phyloP scores from a whole-genome alignment of 805 yeast genomes.

The Cyberlindnera xishuangbannaensis region DNA sequence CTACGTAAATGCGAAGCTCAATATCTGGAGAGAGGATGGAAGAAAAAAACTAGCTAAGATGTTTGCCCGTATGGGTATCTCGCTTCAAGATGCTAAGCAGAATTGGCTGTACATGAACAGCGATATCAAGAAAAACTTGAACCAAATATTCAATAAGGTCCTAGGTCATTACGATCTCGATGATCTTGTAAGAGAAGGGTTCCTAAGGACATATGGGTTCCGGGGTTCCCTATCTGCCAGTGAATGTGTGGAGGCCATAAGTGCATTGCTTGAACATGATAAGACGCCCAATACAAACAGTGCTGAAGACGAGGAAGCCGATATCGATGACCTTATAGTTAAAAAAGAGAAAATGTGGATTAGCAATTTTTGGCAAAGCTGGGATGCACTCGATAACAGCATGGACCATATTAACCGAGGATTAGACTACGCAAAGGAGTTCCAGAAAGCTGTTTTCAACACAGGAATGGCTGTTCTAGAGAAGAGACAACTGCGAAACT shows the following conservation, averaged over 20 bases:
- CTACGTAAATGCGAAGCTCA: constrained; percentile 80
- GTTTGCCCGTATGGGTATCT: constrained; percentile 95
- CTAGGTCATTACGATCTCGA: constrained; percentile 74
- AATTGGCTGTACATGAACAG: constrained; percentile 90
- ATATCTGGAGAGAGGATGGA: constrained; percentile 90
- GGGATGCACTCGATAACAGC: constrained; percentile 52
- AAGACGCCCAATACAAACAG: constrained; percentile 22
- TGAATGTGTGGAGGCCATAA: constrained; percentile 85
- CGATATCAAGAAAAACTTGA: constrained; percentile 66
- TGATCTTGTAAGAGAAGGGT: constrained; percentile 80
- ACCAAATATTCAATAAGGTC: constrained; percentile 61
- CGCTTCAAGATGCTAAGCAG: constrained; percentile 83
- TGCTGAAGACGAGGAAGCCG: constrained; percentile 24
- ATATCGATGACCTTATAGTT: constrained; percentile 29
- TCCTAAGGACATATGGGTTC: constrained; percentile 79
- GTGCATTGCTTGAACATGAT: constrained; percentile 77
- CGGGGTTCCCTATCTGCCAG: constrained; percentile 85
- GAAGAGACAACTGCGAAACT: constrained; percentile 69
- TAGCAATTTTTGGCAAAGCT: constrained; percentile 61
- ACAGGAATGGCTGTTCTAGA: constrained; percentile 90
- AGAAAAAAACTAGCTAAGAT: constrained; percentile 77
- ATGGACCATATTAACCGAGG: constrained; percentile 61
- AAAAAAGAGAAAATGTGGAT: constrained; percentile 63
- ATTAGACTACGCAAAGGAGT: constrained; percentile 71
- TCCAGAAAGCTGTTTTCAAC: constrained; percentile 78